Percentiles rank a stretch among this genome's conserved stretches.
Evolutionary conservation across 805 yeast species (phyloP).

Genomic region (Candida chilensis): DNA sequence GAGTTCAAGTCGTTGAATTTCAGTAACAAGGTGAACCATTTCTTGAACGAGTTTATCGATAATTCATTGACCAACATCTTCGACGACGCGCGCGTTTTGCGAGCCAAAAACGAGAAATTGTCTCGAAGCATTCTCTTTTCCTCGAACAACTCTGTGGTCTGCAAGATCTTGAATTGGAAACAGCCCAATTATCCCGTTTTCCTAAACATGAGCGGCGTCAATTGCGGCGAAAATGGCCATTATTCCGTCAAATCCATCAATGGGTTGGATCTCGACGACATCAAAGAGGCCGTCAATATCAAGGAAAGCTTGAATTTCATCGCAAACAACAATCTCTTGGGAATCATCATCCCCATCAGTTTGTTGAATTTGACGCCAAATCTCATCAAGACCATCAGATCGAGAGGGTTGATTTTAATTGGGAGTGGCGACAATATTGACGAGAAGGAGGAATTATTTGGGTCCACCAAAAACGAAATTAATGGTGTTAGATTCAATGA

Average conservation of each 20-base stretch:
- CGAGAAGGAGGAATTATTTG: constrained; percentile 12
- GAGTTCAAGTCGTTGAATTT: constrained; percentile 29
- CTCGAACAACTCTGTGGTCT: constrained; percentile 81
- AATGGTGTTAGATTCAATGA: constrained; percentile 64
- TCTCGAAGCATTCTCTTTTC: constrained; percentile 73
- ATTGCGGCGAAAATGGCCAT: constrained; percentile 14
- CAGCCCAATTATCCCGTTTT: constrained; percentile 97
- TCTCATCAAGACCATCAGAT: constrained; percentile 63
- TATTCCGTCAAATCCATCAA: constrained; percentile 18
- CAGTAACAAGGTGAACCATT: constrained; percentile 24
- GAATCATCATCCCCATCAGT: constrained; percentile 69
- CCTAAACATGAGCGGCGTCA: constrained; percentile 67
- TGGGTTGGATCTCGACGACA: constrained; percentile 11
- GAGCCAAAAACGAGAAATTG: constrained; percentile 11
- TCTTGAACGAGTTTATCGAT: constrained; percentile 70
- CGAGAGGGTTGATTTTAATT: constrained; percentile 78
- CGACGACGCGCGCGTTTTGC: constrained; percentile 54
- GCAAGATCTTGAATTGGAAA: constrained; percentile 94
- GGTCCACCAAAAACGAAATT: constrained; percentile 33
- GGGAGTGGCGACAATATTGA: constrained; percentile 39
- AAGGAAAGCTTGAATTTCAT: constrained; percentile 82
- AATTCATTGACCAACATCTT: constrained; percentile 62
- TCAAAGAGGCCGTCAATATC: constrained; percentile 42
- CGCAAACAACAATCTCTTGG: constrained; percentile 73
- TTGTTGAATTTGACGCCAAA: constrained; percentile 68